Evolutionary conservation across 768 basidiomycete genomes (phyloP), one percentile per base, ranked within the genome.

Genomic region (Tubosaeta sp.): DNA sequence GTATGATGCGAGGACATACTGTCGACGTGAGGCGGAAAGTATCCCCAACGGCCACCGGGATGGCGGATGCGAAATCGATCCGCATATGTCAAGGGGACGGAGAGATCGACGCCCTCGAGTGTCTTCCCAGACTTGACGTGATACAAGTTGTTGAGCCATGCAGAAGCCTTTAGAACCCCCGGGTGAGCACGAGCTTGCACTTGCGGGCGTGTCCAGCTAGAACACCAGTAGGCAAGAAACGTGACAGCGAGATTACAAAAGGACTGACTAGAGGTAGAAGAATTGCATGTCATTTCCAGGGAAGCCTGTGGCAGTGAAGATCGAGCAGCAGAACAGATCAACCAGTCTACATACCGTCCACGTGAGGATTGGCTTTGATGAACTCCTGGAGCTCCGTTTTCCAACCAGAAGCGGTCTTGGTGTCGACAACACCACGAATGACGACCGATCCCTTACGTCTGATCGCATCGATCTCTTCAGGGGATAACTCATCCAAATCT

Each of bases 11-110:
- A 76, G 68, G 72, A 71, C 35, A 70, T 71, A 63, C 80, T 69
- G 51, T 81, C 80, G 22, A 80, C 66, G 52, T 82, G 82, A 5
- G 80, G 80, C 4, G 77, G 76, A 52, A 83, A 79, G 3, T 67
- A 56, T 39, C 70, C 61, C 83, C 86, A 90, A 22, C 5, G 29
- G 5, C 70, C 68, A 16, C 85, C 86, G 1, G 87, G 83, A 53
- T 82, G 81, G 48, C 88, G 75, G 55, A 90, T 88, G 32, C 86
- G 79, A 66, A 88, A 84, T 32, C 86, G 73, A 64, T 90, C 87
- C 0, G 85, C 86, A 55, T 91, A 91, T 13, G 73, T 78, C 53
- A 91, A 68, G 16, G 86, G 83, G 5, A 78, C 74, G 8, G 75
- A 71, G 31, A 87, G 72, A 57, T 86, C 82, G 14, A 88, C 81